Evolutionary conservation across 495 filamentous ascomycete species (phyloP), one percentile per base, ranked within the genome.

Genomic region (Aspergillus wentii): DNA sequence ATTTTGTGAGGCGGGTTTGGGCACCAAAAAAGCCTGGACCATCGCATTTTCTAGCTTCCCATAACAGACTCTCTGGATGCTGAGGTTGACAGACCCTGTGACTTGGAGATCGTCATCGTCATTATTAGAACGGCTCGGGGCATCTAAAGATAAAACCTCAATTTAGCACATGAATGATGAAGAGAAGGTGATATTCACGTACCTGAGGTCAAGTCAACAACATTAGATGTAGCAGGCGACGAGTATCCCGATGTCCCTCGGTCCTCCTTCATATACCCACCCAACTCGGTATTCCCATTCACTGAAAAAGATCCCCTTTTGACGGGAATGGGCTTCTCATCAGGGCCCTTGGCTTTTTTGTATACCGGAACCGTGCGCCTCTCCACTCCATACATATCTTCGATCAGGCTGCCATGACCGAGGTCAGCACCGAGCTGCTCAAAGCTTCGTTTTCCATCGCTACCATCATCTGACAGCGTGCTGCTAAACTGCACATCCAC

Each of bases 51-150:
- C 78, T 14, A 96, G 52, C 56, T 80, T 82, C 6, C 92, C 92
- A 54, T 86, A 89, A 62, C 92, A 96, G 17, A 96, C 84, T 49
- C 87, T 80, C 49, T 82, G 74, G 14, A 41, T 37, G 37, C 64
- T 65, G 40, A 71, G 51, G 37, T 71, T 57, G 14, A 61, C 61
- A 0, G 61, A 66, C 1, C 68, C 66, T 1, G 62, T 71, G 29
- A 69, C 61, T 45, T 64, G 59, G 4, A 69, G 21, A 10, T 71
- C 67, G 26, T 71, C 68, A 18, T 69, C 65, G n/a, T 64, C 59
- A 26, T 53, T 56, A 18, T 51, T 37, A n/a, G n/a, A n/a, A 26
- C 36, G 38, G 5, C 36, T 34, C 1, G 46, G 41, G 10, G 40
- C 32, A 36, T 63, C 60, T 60, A 18, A 4, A 5, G 3, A n/a